These are phyloP conservation scores for Arthrobotrys pseudoclavata DNA, from an alignment of 2,329 filamentous ascomycete genomes.

Conservation along the genomic window DNA sequence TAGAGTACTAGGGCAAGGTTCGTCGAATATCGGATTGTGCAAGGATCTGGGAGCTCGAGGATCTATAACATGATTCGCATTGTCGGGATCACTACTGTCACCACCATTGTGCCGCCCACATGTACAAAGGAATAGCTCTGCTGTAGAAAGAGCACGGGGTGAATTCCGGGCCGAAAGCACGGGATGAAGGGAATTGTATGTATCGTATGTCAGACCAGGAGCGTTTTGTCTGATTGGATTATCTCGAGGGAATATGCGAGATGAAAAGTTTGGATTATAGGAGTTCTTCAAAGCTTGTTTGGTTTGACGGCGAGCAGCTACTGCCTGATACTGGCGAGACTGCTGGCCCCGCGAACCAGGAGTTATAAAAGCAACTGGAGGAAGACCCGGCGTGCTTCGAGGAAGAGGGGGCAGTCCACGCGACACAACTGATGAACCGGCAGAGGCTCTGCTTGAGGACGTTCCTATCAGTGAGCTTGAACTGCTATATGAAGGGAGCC, in stretches of 20 bases:
- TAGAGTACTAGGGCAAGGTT: slow-evolving; percentile 3
- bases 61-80: slow-evolving; percentile 7
- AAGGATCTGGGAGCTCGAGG: slow-evolving; percentile 7
- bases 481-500: slow-evolving; percentile 35
- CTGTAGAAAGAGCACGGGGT: slow-evolving; percentile 43
- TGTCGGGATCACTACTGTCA: neutral
- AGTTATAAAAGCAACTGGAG: slow-evolving; percentile 42
- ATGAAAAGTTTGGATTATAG: slow-evolving; percentile 21
- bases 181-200: slow-evolving; percentile 47
- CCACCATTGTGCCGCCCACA: slow-evolving; percentile 50
- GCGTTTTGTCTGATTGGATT: slow-evolving; percentile 19
- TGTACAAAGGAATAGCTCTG: slow-evolving; percentile 56
- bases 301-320: slow-evolving; percentile 50
- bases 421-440: neutral
- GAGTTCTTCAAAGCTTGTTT: slow-evolving; percentile 14
- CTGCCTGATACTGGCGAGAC: slow-evolving; percentile 52
- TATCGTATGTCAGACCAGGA: slow-evolving; percentile 34
- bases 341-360: slow-evolving; percentile 38
- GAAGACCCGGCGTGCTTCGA: slow-evolving; percentile 14
- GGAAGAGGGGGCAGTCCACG: slow-evolving; percentile 5
- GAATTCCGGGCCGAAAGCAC: slow-evolving; percentile 26
- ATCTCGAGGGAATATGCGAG: slow-evolving; percentile 17
- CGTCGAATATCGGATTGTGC: slow-evolving; percentile 12
- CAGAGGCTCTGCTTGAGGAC: slow-evolving; percentile 8
- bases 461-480: slow-evolving; percentile 22